Conservation (phyloP, 1,284 basidiomycete species). For the Tilletia indica region DNA sequence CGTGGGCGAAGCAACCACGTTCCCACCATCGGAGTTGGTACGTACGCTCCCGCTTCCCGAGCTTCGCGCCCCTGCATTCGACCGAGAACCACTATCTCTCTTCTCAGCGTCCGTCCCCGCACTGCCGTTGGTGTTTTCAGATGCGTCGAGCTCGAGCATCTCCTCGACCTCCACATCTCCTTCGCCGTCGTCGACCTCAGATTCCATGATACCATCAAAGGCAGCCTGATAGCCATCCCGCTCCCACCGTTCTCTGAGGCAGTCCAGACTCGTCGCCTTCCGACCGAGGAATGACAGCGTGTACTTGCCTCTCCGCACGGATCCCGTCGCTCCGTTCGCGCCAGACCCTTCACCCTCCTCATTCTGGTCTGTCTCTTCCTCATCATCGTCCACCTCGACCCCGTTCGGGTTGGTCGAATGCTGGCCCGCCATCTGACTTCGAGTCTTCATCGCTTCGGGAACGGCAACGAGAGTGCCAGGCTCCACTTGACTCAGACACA, state of each 20-base stretch:
- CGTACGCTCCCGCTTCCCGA: neutral
- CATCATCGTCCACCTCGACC: slow-evolving; percentile 20
- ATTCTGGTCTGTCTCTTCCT: slow-evolving; percentile 16
- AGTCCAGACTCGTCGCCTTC: slow-evolving; percentile 59
- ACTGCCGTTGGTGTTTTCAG: neutral
- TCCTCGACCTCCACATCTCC: slow-evolving; percentile 16
- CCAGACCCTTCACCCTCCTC: slow-evolving; percentile 14
- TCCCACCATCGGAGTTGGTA: too few relatives aligned
- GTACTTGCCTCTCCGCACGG: slow-evolving; percentile 51
- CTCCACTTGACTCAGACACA: slow-evolving; percentile 41
- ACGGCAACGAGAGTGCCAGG: slow-evolving; percentile 30
- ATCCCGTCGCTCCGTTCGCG: neutral
- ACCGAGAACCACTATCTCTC: neutral
- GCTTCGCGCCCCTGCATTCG: neutral
- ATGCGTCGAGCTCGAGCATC: slow-evolving; percentile 15
- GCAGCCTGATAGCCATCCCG: slow-evolving; percentile 29
- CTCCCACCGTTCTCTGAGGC: slow-evolving; percentile 51
- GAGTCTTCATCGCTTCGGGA: slow-evolving; percentile 26
- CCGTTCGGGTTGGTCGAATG: slow-evolving; percentile 17
- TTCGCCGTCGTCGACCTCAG: slow-evolving; percentile 32
- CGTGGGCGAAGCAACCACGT: neutral
- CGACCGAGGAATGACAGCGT: slow-evolving; percentile 60
- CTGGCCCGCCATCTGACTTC: slow-evolving; percentile 22
- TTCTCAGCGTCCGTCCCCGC: neutral
- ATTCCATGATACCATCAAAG: slow-evolving; percentile 26